Evolutionary conservation across 768 basidiomycete species (phyloP), one percentile per base, ranked within the genome.

Genomic region (Austroboletus eburneus): DNA sequence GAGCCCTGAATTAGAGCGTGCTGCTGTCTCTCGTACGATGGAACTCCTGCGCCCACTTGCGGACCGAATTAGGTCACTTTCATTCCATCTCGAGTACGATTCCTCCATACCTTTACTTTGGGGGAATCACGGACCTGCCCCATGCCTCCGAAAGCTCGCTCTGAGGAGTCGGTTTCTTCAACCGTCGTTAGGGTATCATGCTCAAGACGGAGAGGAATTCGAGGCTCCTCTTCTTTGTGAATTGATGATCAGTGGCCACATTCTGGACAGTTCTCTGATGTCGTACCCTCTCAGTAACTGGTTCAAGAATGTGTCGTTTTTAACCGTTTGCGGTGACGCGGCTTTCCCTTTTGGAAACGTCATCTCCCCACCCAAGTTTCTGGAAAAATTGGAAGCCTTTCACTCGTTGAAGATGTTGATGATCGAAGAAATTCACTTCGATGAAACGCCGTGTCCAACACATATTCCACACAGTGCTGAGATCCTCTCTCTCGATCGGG

Each of bases 371-470:
- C 25, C 34, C 41, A 47, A 22, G 20, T 53, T 53, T 17, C 3
- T 52, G n/a, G n/a, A n/a, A n/a, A n/a, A n/a, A n/a, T n/a, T n/a
- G n/a, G n/a, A n/a, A n/a, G n/a, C n/a, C n/a, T n/a, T n/a, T n/a
- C n/a, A n/a, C n/a, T n/a, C n/a, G n/a, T n/a, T n/a, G n/a, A n/a
- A n/a, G n/a, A 22, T 34, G 29, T 20, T 53, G 23, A 52, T 36
- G 6, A 5, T 52, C 37, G 36, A 46, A 18, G 50, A 52, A 32
- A 17, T 52, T 18, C 20, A 18, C 35, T 52, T 52, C 23, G 37
- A 46, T 9, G 38, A 36, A 38, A 23, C n/a, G 12, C 43, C 40
- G 2, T 34, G 21, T 27, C 27, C 50, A 39, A 39, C 3, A 27
- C 5, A n/a, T n/a, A n/a, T n/a, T n/a, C n/a, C n/a, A n/a, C n/a